These are phyloP conservation scores for Phylloboletellus chloephorus DNA, from an alignment of 1,284 basidiomycete genomes.

Conservation along the genomic window DNA sequence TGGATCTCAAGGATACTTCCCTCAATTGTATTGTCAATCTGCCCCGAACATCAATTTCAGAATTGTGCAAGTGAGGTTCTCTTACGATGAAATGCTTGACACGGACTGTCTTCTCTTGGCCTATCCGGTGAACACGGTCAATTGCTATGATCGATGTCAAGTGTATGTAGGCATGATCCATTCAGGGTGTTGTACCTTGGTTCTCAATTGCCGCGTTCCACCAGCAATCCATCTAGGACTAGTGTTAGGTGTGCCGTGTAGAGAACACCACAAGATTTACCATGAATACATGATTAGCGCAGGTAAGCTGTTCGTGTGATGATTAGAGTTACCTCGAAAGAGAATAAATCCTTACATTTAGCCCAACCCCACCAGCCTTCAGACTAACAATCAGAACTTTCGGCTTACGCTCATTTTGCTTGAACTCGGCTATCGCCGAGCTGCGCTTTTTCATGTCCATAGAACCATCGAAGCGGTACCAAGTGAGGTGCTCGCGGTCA, in stretches of 20 bases:
- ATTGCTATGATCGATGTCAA: conserved; percentile 45
- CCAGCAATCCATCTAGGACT: conserved; percentile 87
- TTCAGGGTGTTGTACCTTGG: conserved; percentile 59
- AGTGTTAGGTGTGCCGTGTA: conserved; percentile 2
- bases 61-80: conserved; percentile 7
- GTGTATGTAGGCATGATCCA: conserved; percentile 12
- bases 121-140: conserved; percentile 77
- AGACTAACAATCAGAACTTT: conserved; percentile 85
- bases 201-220: conserved; percentile 90
- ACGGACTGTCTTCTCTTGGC: conserved; percentile 80
- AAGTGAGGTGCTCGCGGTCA: conserved; percentile 67
- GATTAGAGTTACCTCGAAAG: conserved; percentile 1
- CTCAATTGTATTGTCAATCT: conserved; percentile 74
- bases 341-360: conserved; percentile 54
- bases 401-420: conserved; percentile 56
- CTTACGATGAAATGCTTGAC: conserved; percentile 88
- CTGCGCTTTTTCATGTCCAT: conserved; percentile 86
- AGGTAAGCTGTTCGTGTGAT: conserved; percentile 50
- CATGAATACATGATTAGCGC: conserved; percentile 84
- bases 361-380: conserved; percentile 91
- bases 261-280: conserved; percentile 34
- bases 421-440: conserved; percentile 73
- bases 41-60: conserved; percentile 8
- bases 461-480: conserved; percentile 87
- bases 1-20: conserved; percentile 85